Conservation (phyloP, 164 flowering plant species). For the Vitis cinerea region DNA sequence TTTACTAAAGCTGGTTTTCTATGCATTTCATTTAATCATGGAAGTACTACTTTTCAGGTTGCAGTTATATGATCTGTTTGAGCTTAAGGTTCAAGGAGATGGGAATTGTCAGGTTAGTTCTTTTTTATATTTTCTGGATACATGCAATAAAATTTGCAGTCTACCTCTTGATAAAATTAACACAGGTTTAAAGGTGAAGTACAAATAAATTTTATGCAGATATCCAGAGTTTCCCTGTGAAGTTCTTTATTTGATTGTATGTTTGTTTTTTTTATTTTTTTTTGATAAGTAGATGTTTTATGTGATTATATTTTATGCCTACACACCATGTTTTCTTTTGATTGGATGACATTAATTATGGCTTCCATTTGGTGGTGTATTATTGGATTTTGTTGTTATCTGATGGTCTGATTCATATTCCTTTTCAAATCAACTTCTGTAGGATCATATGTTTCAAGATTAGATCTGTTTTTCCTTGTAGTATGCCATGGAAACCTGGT, state of each 20-base stretch:
- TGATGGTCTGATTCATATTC: neutral
- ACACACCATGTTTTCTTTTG: neutral
- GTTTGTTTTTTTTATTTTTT: neutral
- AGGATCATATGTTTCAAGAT: too few species aligned
- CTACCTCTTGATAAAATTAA: too few species aligned
- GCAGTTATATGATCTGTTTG: constrained; percentile 76
- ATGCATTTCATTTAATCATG: constrained; percentile 10
- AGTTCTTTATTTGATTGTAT: neutral
- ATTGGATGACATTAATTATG: neutral
- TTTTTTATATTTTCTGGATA: neutral
- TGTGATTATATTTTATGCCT: neutral
- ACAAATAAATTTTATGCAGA: too few species aligned
- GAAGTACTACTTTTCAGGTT: constrained; percentile 37
- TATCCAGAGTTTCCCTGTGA: too few species aligned
- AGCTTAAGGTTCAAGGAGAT: constrained; percentile 80
- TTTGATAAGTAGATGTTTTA: neutral
- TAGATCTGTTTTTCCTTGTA: too few species aligned
- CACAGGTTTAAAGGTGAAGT: too few species aligned
- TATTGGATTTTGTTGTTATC: neutral
- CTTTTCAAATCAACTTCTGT: too few species aligned
- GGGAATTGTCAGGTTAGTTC: constrained; percentile 88
- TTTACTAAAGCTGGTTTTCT: neutral
- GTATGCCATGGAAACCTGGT: too few species aligned
- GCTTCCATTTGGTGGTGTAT: neutral
- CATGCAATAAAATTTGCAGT: neutral